These are phyloP conservation scores for Aspergillus awamori DNA, from an alignment of 2,329 filamentous ascomycete genomes.

Conservation along the genomic window DNA sequence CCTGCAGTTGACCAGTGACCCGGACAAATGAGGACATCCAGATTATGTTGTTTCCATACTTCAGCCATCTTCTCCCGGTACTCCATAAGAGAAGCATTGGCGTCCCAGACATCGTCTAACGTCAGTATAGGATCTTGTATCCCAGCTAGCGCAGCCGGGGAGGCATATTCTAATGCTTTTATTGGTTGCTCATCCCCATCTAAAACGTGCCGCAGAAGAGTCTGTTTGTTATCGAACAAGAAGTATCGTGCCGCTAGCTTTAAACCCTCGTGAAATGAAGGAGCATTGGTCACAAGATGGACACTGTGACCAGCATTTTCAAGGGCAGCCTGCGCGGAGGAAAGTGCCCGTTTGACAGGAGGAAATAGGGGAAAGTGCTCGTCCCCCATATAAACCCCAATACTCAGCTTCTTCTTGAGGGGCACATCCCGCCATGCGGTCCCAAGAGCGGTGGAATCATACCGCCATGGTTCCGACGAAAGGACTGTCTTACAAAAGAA, in stretches of 20 bases:
- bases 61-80: background rate
- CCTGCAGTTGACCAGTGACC: background rate
- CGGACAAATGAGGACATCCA: background rate
- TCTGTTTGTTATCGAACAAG: background rate
- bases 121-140: background rate
- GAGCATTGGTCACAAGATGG: background rate
- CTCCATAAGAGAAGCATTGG: background rate
- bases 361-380: background rate
- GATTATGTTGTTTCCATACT: background rate
- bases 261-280: background rate
- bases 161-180: background rate
- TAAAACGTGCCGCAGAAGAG: background rate
- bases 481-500: conserved; percentile 12
- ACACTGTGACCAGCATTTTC: background rate
- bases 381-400: background rate
- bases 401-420: background rate
- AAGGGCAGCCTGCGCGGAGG: background rate
- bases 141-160: background rate
- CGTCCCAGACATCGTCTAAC: background rate
- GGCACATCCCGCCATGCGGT: conserved; percentile 14
- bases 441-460: conserved; percentile 1
- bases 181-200: background rate
- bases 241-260: background rate
- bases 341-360: background rate
- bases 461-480: background rate